Conservation (phyloP, 2,329 filamentous ascomycete genomes). For the Geosmithia flava region DNA sequence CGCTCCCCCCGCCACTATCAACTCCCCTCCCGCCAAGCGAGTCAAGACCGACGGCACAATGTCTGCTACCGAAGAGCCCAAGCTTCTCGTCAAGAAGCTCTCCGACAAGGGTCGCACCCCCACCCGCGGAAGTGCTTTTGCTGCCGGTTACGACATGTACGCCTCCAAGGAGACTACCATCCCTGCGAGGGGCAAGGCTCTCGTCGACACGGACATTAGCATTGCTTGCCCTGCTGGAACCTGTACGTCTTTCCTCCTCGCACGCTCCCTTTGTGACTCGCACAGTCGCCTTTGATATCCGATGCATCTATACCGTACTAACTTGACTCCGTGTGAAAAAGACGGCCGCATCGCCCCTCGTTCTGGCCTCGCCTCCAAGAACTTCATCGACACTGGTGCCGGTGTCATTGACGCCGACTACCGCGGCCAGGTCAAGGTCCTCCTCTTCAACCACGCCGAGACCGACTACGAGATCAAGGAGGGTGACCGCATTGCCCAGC, state of each 20-base stretch:
- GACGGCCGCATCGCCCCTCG: slow-evolving; percentile 85
- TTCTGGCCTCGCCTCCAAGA: slow-evolving; percentile 82
- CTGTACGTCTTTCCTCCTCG: slow-evolving; percentile 45
- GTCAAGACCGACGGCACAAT: slow-evolving; percentile 45
- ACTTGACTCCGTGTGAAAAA: slow-evolving; percentile 16
- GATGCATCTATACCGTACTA: not conserved
- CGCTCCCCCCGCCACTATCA: slow-evolving; percentile 38
- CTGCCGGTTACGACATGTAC: slow-evolving; percentile 92
- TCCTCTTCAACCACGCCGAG: slow-evolving; percentile 88
- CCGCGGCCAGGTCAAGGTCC: slow-evolving; percentile 82
- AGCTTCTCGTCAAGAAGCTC: slow-evolving; percentile 80
- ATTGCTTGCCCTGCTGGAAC: slow-evolving; percentile 86
- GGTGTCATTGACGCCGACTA: slow-evolving; percentile 98
- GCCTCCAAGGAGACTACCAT: slow-evolving; percentile 62
- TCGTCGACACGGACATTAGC: slow-evolving; percentile 83
- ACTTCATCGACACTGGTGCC: slow-evolving; percentile 92
- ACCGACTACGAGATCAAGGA: slow-evolving; percentile 68
- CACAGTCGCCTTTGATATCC: not conserved
- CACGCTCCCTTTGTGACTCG: not conserved
- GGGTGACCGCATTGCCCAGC: slow-evolving; percentile 86
- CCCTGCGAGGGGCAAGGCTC: slow-evolving; percentile 68
- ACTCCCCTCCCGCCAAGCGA: slow-evolving; percentile 68
- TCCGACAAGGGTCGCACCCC: slow-evolving; percentile 67
- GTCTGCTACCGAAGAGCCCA: slow-evolving; percentile 17
- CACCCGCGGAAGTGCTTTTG: slow-evolving; percentile 77